Evolutionary conservation across 2,329 filamentous ascomycete species (phyloP).

Genomic region (Plenodomus lindquistii): DNA sequence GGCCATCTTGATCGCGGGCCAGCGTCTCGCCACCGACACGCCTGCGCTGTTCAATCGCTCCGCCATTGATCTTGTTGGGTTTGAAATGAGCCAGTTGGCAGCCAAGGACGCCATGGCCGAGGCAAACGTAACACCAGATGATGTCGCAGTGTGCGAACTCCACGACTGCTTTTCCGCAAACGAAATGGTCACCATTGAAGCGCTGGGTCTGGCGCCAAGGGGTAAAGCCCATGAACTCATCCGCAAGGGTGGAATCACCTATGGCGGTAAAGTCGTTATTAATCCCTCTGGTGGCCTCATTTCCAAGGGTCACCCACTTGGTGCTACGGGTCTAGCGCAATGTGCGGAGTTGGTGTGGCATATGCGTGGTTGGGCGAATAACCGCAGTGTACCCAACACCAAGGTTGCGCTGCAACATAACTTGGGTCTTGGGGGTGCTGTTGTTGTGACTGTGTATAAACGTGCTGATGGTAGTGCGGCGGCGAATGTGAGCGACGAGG

Average conservation of each 20-base stretch:
- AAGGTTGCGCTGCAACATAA: constrained; percentile 86
- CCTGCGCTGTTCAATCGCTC: constrained; percentile 77
- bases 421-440: constrained; percentile 86
- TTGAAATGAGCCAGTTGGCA: constrained; percentile 78
- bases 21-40: constrained; percentile 83
- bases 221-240: constrained; percentile 94
- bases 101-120: constrained; percentile 71
- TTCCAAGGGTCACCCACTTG: constrained; percentile 92
- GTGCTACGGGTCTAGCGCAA: constrained; percentile 92
- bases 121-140: constrained; percentile 66
- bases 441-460: constrained; percentile 86
- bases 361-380: constrained; percentile 93
- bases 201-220: constrained; percentile 72
- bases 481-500: constrained; percentile 61
- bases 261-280: constrained; percentile 79
- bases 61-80: constrained; percentile 87
- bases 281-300: constrained; percentile 95
- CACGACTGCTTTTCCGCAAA: constrained; percentile 98
- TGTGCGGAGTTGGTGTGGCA: constrained; percentile 97
- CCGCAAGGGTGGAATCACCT: constrained; percentile 84
- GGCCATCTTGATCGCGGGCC: constrained; percentile 87
- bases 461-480: constrained; percentile 75
- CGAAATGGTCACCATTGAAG: constrained; percentile 88
- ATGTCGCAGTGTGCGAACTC: constrained; percentile 84
- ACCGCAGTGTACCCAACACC: constrained; percentile 72